Percentiles rank a stretch among this genome's conserved stretches.
phyloP scores from a whole-genome alignment of 2,329 filamentous ascomycete genomes.

The Parascedosporium putredinis region DNA sequence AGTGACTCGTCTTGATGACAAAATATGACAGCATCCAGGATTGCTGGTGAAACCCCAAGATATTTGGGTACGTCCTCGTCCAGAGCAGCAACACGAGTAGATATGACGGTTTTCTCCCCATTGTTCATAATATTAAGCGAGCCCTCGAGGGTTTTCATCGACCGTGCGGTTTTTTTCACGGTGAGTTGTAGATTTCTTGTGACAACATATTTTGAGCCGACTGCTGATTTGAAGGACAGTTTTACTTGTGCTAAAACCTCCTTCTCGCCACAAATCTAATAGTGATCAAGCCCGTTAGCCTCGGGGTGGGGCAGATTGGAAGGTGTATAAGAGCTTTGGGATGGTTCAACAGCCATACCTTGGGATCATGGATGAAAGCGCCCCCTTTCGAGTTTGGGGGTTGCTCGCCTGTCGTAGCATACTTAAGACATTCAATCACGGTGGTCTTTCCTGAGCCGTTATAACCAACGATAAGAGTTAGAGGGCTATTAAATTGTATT shows the following conservation, averaged over 20 bases:
- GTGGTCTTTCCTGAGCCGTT: slow-evolving; percentile 98
- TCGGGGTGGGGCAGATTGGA: neutral
- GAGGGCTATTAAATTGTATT: slow-evolving; percentile 79
- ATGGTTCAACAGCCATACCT: too few relatives aligned
- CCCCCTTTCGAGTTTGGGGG: slow-evolving; percentile 85
- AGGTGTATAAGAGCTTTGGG: too few relatives aligned
- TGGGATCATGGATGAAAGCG: slow-evolving; percentile 96
- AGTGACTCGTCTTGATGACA: slow-evolving; percentile 97
- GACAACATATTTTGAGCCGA: slow-evolving; percentile 69
- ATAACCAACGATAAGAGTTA: slow-evolving; percentile 92
- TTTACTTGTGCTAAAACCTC: slow-evolving; percentile 88
- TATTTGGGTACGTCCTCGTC: slow-evolving; percentile 76
- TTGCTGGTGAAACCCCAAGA: slow-evolving; percentile 79
- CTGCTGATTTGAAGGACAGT: slow-evolving; percentile 71
- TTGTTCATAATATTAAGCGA: slow-evolving; percentile 65
- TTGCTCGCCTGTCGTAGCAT: slow-evolving; percentile 88
- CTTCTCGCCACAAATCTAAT: slow-evolving; percentile 55
- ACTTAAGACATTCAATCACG: slow-evolving; percentile 97
- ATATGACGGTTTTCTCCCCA: slow-evolving; percentile 70
- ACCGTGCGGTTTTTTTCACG: slow-evolving; percentile 67
- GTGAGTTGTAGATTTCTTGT: slow-evolving; percentile 78
- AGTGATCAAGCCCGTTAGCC: neutral
- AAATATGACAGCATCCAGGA: slow-evolving; percentile 93
- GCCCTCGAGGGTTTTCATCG: slow-evolving; percentile 77
- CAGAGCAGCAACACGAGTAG: slow-evolving; percentile 69